A percentile compares a stretch with the other conserved stretches of the same genome.
Evolutionary conservation across 2,329 filamentous ascomycete genomes (phyloP).

Genomic region (Intubia oerlemansii): DNA sequence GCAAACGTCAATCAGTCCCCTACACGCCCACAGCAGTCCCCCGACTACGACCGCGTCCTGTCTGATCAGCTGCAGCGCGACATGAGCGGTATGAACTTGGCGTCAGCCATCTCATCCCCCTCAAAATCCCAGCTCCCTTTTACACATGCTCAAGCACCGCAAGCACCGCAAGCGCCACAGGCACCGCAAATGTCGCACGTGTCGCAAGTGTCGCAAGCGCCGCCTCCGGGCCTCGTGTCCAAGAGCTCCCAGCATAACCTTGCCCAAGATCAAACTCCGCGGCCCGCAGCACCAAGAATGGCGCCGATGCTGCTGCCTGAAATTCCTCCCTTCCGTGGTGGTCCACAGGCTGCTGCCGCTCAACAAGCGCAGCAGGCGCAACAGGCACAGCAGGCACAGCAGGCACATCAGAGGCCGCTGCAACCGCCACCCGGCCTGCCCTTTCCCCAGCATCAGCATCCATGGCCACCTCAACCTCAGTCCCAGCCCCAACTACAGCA

Average conservation of each 20-base stretch:
- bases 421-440: slow-evolving; percentile 3
- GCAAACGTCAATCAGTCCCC: slow-evolving; percentile 19
- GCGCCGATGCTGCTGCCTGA: slow-evolving; percentile 25
- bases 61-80: slow-evolving; percentile 44
- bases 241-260: slow-evolving; percentile 15
- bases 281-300: slow-evolving; percentile 13
- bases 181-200: too few relatives aligned
- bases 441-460: not conserved
- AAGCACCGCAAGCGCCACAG: too few relatives aligned
- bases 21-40: slow-evolving; percentile 20
- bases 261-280: slow-evolving; percentile 10
- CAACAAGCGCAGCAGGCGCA: too few relatives aligned
- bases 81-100: slow-evolving; percentile 33
- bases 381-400: too few relatives aligned
- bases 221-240: too few relatives aligned
- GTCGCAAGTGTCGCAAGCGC: too few relatives aligned
- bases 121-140: too few relatives aligned
- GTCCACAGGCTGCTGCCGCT: slow-evolving; percentile 7
- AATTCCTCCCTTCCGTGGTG: slow-evolving; percentile 31
- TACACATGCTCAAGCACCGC: too few relatives aligned
- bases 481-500: not conserved
- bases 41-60: slow-evolving; percentile 37
- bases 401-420: slow-evolving; percentile 5
- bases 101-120: slow-evolving; percentile 14
- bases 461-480: too few relatives aligned